Base-by-base conservation (phyloP, 2,329 filamentous ascomycete species). In the Aspergillus novoparasiticus region DNA sequence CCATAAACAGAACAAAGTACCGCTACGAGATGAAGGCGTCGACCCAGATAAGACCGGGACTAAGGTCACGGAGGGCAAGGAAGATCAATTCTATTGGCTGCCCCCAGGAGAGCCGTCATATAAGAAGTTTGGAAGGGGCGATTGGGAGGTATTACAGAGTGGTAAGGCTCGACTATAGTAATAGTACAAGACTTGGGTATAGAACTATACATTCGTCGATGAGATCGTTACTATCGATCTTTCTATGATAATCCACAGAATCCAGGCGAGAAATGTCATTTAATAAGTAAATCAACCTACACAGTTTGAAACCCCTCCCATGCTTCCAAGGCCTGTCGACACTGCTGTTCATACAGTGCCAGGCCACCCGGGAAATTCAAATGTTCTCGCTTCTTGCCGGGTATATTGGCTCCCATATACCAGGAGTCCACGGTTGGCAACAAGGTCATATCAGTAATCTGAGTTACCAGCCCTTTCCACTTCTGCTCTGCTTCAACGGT, bases 1-100 rank as follows among this genome's bases (percentile, higher is more conserved):
- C 70, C 90, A 92, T 74, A 94, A 94, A 79, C 90, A 93, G 77
- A 91, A 92, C 73, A 94, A 94, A 75, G 85, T 89, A 1, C 88
- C 88, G 0, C 78, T 93, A 53, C 83, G 89, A 70, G 85, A 86
- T 53, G 88, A 91, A 66, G 90, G 89, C 0, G 84, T 91, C 16
- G 85, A 91, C 73, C 84, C 86, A 4, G 73, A 73, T 6, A 81
- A 81, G 62, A 74, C 83, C 21, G 78, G 78, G 0, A 75, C 72
- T 16, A 81, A 83, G 64, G 82, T 81, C 10, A 71, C 74, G 11
- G 80, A 76, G n/a, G 78, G 79, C 0, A 71, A 71, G 53, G 73
- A 73, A 28, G 82, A 87, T 73, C 75, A 72, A n/a, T 72, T 87
- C 41, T 73, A 83, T 32, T 87, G 84, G 84, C 72, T 83, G 64